These are phyloP conservation scores for Pseudogymnoascus sp. DNA, from an alignment of 2,329 filamentous ascomycete species.

Conservation along the genomic window DNA sequence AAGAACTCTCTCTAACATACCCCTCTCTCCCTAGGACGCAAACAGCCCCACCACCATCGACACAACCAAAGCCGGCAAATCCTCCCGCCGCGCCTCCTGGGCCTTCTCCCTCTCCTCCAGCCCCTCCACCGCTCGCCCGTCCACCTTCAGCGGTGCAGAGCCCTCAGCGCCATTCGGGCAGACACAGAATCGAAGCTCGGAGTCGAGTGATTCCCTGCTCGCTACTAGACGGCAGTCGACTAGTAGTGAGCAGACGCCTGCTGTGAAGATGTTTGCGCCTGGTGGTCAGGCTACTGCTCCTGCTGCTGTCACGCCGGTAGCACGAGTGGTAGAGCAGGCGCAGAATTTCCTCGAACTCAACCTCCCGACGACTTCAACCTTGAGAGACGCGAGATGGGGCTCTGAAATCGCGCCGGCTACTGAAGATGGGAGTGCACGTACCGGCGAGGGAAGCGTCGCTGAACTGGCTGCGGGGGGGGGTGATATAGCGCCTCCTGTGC, in stretches of 20 bases:
- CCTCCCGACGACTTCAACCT: neutral
- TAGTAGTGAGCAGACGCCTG: neutral
- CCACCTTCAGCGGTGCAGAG: neutral
- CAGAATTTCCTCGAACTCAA: neutral
- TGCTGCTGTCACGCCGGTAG: no score
- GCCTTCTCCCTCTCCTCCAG: conserved; percentile 2
- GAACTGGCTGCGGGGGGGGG: neutral
- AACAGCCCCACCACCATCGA: neutral
- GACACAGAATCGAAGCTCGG: neutral
- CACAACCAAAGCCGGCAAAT: neutral
- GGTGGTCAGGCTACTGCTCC: neutral
- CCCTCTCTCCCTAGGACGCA: neutral
- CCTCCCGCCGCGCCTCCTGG: neutral
- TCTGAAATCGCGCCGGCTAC: neutral
- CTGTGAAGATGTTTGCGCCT: neutral
- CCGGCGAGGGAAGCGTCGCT: neutral
- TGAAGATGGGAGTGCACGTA: neutral
- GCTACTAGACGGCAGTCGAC: neutral
- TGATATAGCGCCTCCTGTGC: conserved; percentile 22
- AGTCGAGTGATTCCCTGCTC: neutral
- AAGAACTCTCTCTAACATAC: neutral
- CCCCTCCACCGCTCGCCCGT: neutral
- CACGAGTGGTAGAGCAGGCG: neutral
- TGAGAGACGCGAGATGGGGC: neutral
- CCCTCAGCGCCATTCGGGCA: neutral